A percentile compares a stretch with the other conserved stretches of the same genome.
These are phyloP conservation scores for Apiotrichum brassicae DNA, from an alignment of 1,284 basidiomycete genomes.

Conservation along the genomic window DNA sequence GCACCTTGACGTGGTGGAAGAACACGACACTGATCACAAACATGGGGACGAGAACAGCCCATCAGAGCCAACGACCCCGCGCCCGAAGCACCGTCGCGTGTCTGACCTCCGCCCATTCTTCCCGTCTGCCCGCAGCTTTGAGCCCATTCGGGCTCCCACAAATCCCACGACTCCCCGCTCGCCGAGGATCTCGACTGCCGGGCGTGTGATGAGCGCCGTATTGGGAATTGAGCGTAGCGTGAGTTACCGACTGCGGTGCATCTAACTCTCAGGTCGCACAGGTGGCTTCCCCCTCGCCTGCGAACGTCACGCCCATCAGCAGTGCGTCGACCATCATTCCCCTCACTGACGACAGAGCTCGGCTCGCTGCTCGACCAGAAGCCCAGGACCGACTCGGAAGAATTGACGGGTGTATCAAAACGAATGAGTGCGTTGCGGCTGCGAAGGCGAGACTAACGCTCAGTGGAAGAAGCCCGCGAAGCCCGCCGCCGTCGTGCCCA, in stretches of 20 bases:
- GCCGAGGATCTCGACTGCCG: background rate
- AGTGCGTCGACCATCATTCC: conserved; percentile 1
- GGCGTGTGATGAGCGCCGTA: conserved; percentile 13
- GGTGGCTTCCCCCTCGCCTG: too few species aligned
- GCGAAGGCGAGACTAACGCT: background rate
- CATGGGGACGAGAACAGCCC: background rate
- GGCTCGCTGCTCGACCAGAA: conserved; percentile 5
- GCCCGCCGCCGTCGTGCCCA: conserved; percentile 11
- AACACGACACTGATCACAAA: background rate
- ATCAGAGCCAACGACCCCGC: background rate
- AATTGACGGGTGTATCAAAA: conserved; percentile 15
- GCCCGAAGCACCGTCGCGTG: background rate
- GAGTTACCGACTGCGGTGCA: background rate
- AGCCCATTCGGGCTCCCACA: conserved; percentile 7
- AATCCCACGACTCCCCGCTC: background rate
- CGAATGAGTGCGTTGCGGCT: conserved; percentile 8
- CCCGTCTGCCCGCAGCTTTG: conserved; percentile 15
- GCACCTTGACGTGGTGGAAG: background rate
- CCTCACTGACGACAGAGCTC: background rate
- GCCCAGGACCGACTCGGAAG: conserved; percentile 7
- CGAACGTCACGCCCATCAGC: conserved; percentile 6
- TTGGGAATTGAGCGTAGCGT: conserved; percentile 8
- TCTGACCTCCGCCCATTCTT: conserved; percentile 13
- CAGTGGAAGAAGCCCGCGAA: conserved; percentile 9
- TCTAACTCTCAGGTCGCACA: background rate